Evolutionary conservation across 176 grass and related monocot species (phyloP).

Genomic region (Leersia perrieri): DNA sequence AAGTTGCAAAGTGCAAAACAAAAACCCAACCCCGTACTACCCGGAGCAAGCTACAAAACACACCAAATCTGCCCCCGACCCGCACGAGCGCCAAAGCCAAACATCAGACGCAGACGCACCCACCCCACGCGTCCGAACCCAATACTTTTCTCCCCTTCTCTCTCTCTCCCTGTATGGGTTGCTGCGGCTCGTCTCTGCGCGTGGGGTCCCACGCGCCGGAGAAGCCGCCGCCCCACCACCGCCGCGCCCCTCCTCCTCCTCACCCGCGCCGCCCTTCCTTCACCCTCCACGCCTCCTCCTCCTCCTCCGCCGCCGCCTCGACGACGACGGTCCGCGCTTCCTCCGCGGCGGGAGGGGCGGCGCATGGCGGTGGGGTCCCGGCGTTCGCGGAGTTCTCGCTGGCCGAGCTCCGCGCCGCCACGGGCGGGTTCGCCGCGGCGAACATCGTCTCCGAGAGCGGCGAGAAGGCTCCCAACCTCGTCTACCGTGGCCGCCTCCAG

Average conservation of each 20-base stretch:
- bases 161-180: constrained; percentile 67
- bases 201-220: constrained; percentile 44
- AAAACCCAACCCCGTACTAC: not conserved
- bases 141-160: not conserved
- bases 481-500: constrained; percentile 66
- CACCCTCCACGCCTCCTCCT: constrained; percentile 28
- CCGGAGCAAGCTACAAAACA: constrained; percentile 15
- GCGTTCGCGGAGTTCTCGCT: constrained; percentile 69
- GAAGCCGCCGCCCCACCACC: constrained; percentile 41
- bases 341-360: not conserved
- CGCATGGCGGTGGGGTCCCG: constrained; percentile 47
- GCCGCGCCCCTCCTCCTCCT: constrained; percentile 21
- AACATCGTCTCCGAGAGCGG: constrained; percentile 86
- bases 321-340: not conserved
- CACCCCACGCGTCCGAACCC: not conserved
- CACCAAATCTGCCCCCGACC: no score
- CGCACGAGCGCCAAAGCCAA: not conserved
- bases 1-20: not conserved
- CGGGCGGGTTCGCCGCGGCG: constrained; percentile 50
- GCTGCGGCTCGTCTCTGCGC: constrained; percentile 66
- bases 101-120: not conserved
- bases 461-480: constrained; percentile 71
- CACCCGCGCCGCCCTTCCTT: constrained; percentile 30
- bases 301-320: not conserved
- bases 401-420: constrained; percentile 61